A percentile compares a stretch with the other conserved stretches of the same genome.
Evolutionary conservation across 768 basidiomycete genomes (phyloP).

Genomic region (Psilocybe sp.): DNA sequence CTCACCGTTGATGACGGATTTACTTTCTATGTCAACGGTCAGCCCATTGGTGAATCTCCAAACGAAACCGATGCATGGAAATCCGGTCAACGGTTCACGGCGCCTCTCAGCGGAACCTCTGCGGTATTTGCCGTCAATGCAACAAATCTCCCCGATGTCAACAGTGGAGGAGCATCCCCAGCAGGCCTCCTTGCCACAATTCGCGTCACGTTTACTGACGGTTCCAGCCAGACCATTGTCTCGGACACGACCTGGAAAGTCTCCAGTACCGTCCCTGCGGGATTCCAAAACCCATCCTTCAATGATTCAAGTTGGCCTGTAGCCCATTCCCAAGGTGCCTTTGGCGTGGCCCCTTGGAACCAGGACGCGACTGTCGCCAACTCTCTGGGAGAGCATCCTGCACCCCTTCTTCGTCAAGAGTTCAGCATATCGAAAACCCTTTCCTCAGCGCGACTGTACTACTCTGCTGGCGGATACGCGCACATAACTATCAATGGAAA

Average conservation of each 20-base stretch:
- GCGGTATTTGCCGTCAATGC: constrained; percentile 21
- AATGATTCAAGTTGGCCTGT: constrained; percentile 21
- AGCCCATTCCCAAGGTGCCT: constrained; percentile 17
- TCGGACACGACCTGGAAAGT: constrained; percentile 24
- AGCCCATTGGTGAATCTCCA: constrained; percentile 10
- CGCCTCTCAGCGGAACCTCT: constrained; percentile 13
- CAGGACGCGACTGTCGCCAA: constrained; percentile 18
- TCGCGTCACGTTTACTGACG: constrained; percentile 20
- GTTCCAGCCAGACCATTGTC: constrained; percentile 11
- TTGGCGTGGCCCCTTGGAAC: constrained; percentile 21
- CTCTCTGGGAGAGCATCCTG: constrained; percentile 25
- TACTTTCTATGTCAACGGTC: constrained; percentile 25
- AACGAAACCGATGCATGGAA: constrained; percentile 20
- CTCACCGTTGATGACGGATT: constrained; percentile 27
- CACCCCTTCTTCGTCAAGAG: constrained; percentile 23
- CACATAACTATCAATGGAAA: constrained; percentile 24
- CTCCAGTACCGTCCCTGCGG: constrained; percentile 10
- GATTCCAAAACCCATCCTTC: constrained; percentile 17
- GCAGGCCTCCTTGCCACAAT: constrained; percentile 23
- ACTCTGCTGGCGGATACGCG: constrained; percentile 27
- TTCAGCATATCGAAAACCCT: constrained; percentile 18
- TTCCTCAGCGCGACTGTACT: constrained; percentile 24
- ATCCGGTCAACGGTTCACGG: constrained; percentile 18
- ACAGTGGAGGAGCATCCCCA: constrained; percentile 13
- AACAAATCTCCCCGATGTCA: constrained; percentile 18